Evolutionary conservation across 495 filamentous ascomycete genomes (phyloP), one percentile per base, ranked within the genome.

Genomic region (Bacidia rubella): DNA sequence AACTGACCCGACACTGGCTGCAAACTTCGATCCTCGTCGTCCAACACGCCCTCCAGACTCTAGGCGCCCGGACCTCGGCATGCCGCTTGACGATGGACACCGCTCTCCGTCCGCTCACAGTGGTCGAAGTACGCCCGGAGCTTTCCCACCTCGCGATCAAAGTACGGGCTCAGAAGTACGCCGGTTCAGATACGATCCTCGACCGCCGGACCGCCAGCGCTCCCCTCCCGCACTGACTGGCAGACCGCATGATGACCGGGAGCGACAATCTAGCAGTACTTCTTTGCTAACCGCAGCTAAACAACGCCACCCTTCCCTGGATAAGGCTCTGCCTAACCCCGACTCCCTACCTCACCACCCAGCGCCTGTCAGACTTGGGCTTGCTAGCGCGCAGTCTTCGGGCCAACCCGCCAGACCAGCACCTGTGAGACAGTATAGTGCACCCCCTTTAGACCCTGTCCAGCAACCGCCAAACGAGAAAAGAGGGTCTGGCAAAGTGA

Each of bases 331-430:
- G 38, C 46, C 63, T 19, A 70, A 77, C 49, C 73, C 75, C 2
- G 83, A 88, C 63, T 70, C 70, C n/a, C 71, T 93, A 2, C 47
- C 47, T 27, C 47, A 49, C 15, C 47, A 49, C 12, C 47, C 47
- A 3, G 70, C 73, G 3, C 92, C 92, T 11, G 78, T 93, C 46
- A 78, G 90, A 19, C 79, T 85, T 2, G 92, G 90, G 12, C 73
- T 83, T 47, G 78, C 84, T 65, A 66, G 71, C 20, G 62, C 65
- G 40, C 57, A 66, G 25, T 59, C 63, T 5, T 54, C 62, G 38
- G 57, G 51, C 3, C 66, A 69, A 61, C 57, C 39, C 61, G 60
- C 46, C 55, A 63, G 47, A 59, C 64, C 35, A 61, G 54, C 44
- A 50, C 60, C 53, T 32, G 60, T 49, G 58, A 65, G 58, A 57